Evolutionary conservation across 306 rosid genomes (phyloP), one percentile per base, ranked within the genome.

Genomic region (Abrus pulchellus): DNA sequence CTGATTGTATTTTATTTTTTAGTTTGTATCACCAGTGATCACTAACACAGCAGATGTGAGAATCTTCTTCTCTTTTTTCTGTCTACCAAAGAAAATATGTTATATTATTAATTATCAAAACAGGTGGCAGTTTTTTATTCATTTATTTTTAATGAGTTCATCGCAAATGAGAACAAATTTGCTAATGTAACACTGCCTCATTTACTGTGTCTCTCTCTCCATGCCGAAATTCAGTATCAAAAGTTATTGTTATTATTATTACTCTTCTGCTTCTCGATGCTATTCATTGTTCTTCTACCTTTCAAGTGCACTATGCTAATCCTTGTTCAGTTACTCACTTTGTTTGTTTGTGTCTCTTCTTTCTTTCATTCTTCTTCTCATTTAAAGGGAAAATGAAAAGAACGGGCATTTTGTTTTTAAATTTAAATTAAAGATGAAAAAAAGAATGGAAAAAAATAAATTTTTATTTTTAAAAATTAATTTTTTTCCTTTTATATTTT

Each of bases 91-190:
- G 54, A 54, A 54, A 74, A 20, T 74, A 13, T 29, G 2, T 38
- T 62, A 34, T 36, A 12, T 62, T 62, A 62, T 62, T 62, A 6
- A 34, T 62, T 45, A 45, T 75, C 30, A 45, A 45, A 75, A 4
- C 10, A 2, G 0, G 5, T 43, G 41, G 29, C 20, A 20, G 20
- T 20, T 20, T 20, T 20, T 20, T 20, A 20, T 36, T 36, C 57
- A 43, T 29, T 11, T 32, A 14, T 49, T 63, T 48, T 47, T 14
- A 2, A 33, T 61, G 47, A 2, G 11, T 63, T 13, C 10, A 3
- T 74, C 6, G 30, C 33, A 59, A 11, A 10, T 59, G 28, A 48
- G 33, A 54, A 36, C 34, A 20, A n/a, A 33, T 50, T 71, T 36
- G 2, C 27, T n/a, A 3, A 48, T 62, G 20, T 20, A 56, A 55